Evolutionary conservation across 768 basidiomycete genomes (phyloP).

Genomic region (Mycena belliarum): DNA sequence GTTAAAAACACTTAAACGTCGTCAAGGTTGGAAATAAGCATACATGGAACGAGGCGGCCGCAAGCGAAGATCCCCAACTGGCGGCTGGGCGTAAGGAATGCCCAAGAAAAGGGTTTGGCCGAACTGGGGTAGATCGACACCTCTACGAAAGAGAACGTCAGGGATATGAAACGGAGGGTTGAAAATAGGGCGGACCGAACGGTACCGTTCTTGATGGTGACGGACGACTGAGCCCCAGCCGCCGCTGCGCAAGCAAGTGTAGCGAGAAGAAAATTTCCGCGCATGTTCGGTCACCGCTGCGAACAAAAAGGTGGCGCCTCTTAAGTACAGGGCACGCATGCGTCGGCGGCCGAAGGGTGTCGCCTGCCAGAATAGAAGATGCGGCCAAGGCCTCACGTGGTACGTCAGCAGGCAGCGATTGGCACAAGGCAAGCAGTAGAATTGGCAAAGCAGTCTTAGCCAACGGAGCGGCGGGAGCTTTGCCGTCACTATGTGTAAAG

Average conservation of each 20-base stretch:
- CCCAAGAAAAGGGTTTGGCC: constrained; percentile 35
- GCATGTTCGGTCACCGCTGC: background rate
- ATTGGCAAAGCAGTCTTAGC: too few relatives aligned
- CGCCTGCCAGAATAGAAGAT: too few relatives aligned
- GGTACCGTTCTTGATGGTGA: constrained; percentile 21
- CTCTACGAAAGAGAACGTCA: background rate
- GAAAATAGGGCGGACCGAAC: background rate
- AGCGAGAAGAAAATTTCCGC: background rate
- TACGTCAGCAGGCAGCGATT: too few relatives aligned
- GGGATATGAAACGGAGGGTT: too few relatives aligned
- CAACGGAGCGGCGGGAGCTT: too few relatives aligned
- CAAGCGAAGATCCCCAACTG: constrained; percentile 35
- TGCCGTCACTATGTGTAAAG: too few relatives aligned
- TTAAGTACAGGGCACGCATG: too few relatives aligned
- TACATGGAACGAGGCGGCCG: constrained; percentile 32
- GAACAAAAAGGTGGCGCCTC: too few relatives aligned
- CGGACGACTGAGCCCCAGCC: constrained; percentile 12
- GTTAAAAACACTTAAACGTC: background rate
- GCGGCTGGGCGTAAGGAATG: constrained; percentile 38
- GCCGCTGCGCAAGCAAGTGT: constrained; percentile 4
- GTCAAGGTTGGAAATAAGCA: constrained; percentile 11
- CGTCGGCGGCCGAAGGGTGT: too few relatives aligned
- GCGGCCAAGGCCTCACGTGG: too few relatives aligned
- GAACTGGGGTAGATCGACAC: constrained; percentile 22
- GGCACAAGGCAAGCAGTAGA: too few relatives aligned